Evolutionary conservation across 441 rosid species (phyloP).

Genomic region (Eruca vesicaria): DNA sequence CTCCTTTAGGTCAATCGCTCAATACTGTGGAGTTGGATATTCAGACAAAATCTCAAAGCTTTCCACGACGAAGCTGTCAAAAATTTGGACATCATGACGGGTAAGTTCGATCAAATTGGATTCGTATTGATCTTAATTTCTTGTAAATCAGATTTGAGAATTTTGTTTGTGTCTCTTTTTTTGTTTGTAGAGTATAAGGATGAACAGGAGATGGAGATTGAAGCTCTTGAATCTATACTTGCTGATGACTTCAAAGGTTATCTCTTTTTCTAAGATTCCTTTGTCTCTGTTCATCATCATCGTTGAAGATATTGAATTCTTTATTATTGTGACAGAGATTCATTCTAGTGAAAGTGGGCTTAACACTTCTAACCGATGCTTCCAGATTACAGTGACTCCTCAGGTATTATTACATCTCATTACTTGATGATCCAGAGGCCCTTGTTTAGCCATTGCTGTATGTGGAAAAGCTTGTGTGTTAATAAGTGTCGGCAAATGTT

Average conservation of each 20-base stretch:
- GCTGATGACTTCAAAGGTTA: slow-evolving; percentile 89
- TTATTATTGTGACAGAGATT: slow-evolving; percentile 55
- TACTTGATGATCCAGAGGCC: too few relatives aligned
- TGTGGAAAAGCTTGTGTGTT: neutral
- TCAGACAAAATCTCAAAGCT: slow-evolving; percentile 20
- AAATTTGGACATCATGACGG: slow-evolving; percentile 30
- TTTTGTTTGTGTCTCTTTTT: neutral
- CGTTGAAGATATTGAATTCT: slow-evolving; percentile 1
- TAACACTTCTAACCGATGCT: slow-evolving; percentile 82
- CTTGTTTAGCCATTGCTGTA: neutral
- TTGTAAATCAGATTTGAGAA: neutral
- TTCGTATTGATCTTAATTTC: slow-evolving; percentile 5
- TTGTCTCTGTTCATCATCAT: neutral
- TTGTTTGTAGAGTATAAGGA: slow-evolving; percentile 61
- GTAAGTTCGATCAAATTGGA: slow-evolving; percentile 22
- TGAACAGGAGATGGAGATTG: slow-evolving; percentile 98
- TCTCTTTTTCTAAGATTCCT: neutral
- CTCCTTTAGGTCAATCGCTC: slow-evolving; percentile 31
- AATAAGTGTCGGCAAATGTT: neutral
- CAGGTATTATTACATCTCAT: slow-evolving; percentile 56
- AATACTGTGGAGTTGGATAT: slow-evolving; percentile 9
- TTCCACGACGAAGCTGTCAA: too few relatives aligned
- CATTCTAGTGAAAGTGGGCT: slow-evolving; percentile 90
- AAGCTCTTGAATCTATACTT: slow-evolving; percentile 94
- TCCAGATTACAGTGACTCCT: slow-evolving; percentile 68